Evolutionary conservation across 139 green algal species (phyloP).

Genomic region (Tetraselmis chui): DNA sequence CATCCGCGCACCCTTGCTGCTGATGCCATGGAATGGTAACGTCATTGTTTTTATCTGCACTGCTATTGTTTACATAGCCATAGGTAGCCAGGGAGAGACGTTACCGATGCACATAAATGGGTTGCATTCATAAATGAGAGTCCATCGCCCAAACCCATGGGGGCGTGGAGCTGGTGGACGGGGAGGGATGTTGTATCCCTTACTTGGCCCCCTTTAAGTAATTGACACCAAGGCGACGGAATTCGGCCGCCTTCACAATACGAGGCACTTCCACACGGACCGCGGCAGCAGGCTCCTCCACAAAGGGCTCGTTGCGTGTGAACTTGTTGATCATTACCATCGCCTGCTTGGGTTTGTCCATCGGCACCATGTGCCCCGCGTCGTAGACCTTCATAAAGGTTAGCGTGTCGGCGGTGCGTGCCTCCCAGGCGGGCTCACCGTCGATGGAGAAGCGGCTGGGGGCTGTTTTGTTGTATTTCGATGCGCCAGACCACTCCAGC

Average conservation of each 20-base stretch:
- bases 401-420: conserved; percentile 24
- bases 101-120: too few species aligned
- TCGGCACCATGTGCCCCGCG: conserved; percentile 55
- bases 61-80: too few species aligned
- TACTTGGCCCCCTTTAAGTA: too few species aligned
- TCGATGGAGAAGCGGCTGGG: not conserved
- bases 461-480: conserved; percentile 12
- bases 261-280: not conserved
- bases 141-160: too few species aligned
- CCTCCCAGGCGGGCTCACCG: not conserved
- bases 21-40: too few species aligned
- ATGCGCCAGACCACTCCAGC: conserved; percentile 42
- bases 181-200: too few species aligned
- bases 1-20: too few species aligned
- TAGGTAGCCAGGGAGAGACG: too few species aligned
- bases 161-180: too few species aligned
- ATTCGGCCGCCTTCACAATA: not conserved
- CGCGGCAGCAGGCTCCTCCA: not conserved
- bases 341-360: not conserved
- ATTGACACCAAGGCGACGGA: not conserved
- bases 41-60: too few species aligned
- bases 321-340: conserved; percentile 16
- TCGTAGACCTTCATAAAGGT: conserved; percentile 59
- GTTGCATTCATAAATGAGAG: too few species aligned
- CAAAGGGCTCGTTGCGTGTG: not conserved